Percentiles rank a stretch among this genome's conserved stretches.
These are phyloP conservation scores for Pythium scleroteichum DNA, from an alignment of 352 stramenopile genomes.

Conservation along the genomic window DNA sequence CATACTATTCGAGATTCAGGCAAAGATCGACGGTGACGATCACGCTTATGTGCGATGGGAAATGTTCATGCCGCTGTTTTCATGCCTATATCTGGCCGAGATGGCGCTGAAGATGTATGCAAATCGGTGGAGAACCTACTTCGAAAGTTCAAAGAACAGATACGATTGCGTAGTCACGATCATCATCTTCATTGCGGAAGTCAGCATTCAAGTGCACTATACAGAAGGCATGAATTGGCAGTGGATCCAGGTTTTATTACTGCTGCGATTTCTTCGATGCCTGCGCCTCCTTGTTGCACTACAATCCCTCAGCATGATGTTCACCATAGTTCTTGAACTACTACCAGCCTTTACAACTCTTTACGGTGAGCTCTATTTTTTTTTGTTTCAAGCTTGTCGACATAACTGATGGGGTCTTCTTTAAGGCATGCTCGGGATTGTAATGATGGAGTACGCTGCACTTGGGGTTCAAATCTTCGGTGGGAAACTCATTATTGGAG, in stretches of 20 bases:
- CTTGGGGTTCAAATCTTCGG: constrained; percentile 68
- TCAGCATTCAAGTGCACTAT: constrained; percentile 57
- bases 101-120: constrained; percentile 84
- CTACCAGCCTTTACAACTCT: constrained; percentile 58
- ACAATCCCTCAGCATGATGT: constrained; percentile 51
- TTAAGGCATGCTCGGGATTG: constrained; percentile 53
- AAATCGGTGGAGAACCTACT: constrained; percentile 56
- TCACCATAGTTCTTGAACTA: constrained; percentile 48
- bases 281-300: constrained; percentile 52
- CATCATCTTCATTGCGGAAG: constrained; percentile 50
- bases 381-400: not conserved
- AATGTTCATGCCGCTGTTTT: constrained; percentile 68
- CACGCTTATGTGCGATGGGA: constrained; percentile 38
- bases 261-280: constrained; percentile 61
- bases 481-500: constrained; percentile 45
- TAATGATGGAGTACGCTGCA: constrained; percentile 63
- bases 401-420: constrained; percentile 9
- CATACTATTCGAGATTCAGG: constrained; percentile 56
- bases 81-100: constrained; percentile 68
- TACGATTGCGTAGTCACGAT: constrained; percentile 84
- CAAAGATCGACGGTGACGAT: constrained; percentile 37
- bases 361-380: constrained; percentile 35
- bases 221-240: constrained; percentile 40
- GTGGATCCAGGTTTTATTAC: constrained; percentile 55
- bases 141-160: constrained; percentile 64